Conservation (phyloP, 2,329 filamentous ascomycete species). For the Chaetomiaceae sp. region DNA sequence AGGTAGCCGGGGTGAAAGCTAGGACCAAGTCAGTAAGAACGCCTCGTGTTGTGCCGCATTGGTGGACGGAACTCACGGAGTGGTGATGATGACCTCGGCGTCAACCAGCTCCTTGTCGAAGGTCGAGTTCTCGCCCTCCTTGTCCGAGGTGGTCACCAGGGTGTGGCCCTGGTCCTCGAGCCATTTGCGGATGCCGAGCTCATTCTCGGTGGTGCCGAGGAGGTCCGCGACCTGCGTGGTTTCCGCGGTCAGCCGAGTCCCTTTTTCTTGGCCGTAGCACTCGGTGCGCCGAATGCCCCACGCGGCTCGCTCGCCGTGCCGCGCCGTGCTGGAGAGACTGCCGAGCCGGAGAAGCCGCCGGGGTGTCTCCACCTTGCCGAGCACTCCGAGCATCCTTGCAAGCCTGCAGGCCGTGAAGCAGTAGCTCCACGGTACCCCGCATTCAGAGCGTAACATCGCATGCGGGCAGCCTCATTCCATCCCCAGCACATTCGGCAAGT, state of each 20-base stretch:
- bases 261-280: neutral
- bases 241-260: neutral
- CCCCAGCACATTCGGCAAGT: neutral
- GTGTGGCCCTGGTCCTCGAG: constrained; percentile 96
- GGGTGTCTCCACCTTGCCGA: constrained; percentile 7
- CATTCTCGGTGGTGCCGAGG: constrained; percentile 94
- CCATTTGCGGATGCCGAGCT: constrained; percentile 96
- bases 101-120: constrained; percentile 96
- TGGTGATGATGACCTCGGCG: constrained; percentile 98
- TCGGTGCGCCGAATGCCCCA: neutral
- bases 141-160: constrained; percentile 93
- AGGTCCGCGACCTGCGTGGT: constrained; percentile 62
- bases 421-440: constrained; percentile 9
- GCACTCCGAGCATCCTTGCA: neutral
- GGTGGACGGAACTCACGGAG: constrained; percentile 71
- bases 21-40: constrained; percentile 5
- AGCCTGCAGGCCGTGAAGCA: neutral
- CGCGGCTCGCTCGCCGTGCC: neutral
- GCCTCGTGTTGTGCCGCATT: no score
- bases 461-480: neutral
- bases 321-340: neutral
- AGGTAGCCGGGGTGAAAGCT: constrained; percentile 99
- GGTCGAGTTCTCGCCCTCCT: constrained; percentile 84
- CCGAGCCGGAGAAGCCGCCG: constrained; percentile 1
- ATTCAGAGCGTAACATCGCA: neutral